Base-by-base conservation (phyloP, 352 stramenopile species). In the Pythium apleroticum region DNA sequence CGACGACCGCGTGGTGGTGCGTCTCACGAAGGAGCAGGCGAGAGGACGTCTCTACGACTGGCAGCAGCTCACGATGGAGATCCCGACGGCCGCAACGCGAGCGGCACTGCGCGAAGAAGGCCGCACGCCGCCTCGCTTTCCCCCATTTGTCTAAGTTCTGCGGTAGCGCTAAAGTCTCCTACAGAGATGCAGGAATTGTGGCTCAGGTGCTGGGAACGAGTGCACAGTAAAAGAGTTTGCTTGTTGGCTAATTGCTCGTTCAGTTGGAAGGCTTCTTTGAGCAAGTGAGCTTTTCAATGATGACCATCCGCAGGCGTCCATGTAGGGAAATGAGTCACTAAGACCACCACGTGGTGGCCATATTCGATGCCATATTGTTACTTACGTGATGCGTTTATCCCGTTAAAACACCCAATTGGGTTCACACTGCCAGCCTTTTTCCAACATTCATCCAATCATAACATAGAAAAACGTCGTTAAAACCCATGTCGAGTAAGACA, bases 1-100 rank as follows among this genome's bases (percentile, higher is more conserved):
- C 27, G 81, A 89, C 43, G 69, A 75, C 24, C 61, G 63, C n/a
- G 81, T 78, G 22, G 52, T 90, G 10, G 70, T 72, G 10, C 78
- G 72, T 39, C 54, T 76, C 14, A 78, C 73, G 10, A 87, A 82
- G 52, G 63, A 67, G 19, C 69, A 80, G 24, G 52, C 60, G 0
- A 45, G 54, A 35, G 70, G 57, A 5, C 57, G 70, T 15, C 52
- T 53, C 30, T 89, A 76, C 55, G 72, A 78, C 31, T 89, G 77
- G 80, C 74, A 77, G 31, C 72, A 81, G 43, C 67, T 90, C 53
- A 58, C 48, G n/a, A 80, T 86, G 69, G 69, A 65, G 17, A 27
- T 75, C 11, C 67, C 66, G 1, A 65, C 65, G 22, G 25, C 49
- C 9, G 41, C 39, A 1, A 52, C 60, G 27, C 59, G 37, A 9